Base-by-base conservation (phyloP, 768 basidiomycete species). In the Russula earlei region DNA sequence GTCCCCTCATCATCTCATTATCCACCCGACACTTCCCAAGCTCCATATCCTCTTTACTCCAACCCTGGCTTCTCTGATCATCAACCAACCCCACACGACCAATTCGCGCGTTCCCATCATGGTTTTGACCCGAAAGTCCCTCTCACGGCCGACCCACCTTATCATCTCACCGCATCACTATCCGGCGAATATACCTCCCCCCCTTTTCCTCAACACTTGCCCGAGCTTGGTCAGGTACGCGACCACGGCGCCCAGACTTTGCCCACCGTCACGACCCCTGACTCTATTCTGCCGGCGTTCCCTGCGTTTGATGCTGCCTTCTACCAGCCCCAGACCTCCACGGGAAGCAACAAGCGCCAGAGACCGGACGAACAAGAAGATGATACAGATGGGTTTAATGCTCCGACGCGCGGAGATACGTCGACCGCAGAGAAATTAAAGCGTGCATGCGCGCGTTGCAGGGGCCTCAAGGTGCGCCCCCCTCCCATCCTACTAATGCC, bases 371-470 rank as follows among this genome's bases (percentile, higher is more conserved):
- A 62, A 20, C 56, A 49, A 19, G 61, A 62, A 11, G 43, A 61
- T 4, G 61, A 55, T 31, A 45, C 33, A 10, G 54, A 29, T 11
- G 59, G 49, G 11, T n/a, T 20, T 12, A 45, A 49, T 4, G 38
- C 41, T 31, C 51, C 55, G 24, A 43, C 42, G 24, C 37, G 27
- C 8, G 36, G 49, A 5, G 49, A 54, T 8, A 2, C 20, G 19
- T 52, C 44, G 17, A 15, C 46, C 4, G 52, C 38, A 25, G 58
- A 56, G 20, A 61, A 55, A 36, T 22, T 57, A 25, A 62, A 62
- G 40, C 62, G 62, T n/a, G 62, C 62, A 34, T 62, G 62, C n/a
- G 52, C 62, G 1, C 55, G 62, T 24, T 62, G 62, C 31, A 57
- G 56, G 49, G 60, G 59, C 38, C 52, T 62, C 14, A 62, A 62